Evolutionary conservation across 495 filamentous ascomycete genomes (phyloP).

Genomic region (Clohesyomyces aquaticus): DNA sequence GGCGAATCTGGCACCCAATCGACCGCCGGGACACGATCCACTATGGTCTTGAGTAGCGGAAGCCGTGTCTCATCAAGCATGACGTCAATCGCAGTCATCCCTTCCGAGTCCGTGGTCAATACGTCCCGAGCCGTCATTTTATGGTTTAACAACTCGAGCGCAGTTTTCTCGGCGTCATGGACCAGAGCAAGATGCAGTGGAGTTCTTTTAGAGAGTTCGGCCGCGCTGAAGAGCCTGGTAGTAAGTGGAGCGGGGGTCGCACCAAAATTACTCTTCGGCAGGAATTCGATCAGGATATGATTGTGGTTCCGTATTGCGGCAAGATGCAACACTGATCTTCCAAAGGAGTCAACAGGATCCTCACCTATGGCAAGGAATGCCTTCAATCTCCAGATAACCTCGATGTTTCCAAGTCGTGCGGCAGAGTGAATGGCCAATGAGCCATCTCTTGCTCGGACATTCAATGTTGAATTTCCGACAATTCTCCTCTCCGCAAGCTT

Average conservation of each 20-base stretch:
- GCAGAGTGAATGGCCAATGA: conserved; percentile 7
- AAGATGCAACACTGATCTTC: conserved; percentile 1
- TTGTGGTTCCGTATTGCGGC: not conserved
- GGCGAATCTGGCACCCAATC: not conserved
- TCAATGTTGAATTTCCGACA: not conserved
- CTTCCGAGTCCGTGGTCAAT: not conserved
- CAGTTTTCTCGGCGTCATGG: not conserved
- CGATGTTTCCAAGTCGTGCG: not conserved
- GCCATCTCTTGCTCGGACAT: conserved; percentile 2
- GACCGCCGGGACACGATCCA: not conserved
- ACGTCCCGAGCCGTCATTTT: not conserved
- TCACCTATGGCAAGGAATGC: not conserved
- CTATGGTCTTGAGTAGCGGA: not conserved
- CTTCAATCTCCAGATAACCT: not conserved
- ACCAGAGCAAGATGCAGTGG: conserved; percentile 3
- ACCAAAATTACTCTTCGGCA: not conserved
- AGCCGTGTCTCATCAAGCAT: not conserved
- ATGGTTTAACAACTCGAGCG: not conserved
- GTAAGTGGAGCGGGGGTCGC: too few relatives aligned
- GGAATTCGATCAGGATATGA: not conserved
- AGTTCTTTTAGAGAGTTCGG: not conserved
- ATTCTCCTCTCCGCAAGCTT: not conserved
- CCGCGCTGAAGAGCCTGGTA: not conserved
- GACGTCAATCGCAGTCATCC: not conserved
- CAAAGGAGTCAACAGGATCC: not conserved